phyloP scores from a whole-genome alignment of 2,329 filamentous ascomycete species.

The Hymenoscyphus occultus region DNA sequence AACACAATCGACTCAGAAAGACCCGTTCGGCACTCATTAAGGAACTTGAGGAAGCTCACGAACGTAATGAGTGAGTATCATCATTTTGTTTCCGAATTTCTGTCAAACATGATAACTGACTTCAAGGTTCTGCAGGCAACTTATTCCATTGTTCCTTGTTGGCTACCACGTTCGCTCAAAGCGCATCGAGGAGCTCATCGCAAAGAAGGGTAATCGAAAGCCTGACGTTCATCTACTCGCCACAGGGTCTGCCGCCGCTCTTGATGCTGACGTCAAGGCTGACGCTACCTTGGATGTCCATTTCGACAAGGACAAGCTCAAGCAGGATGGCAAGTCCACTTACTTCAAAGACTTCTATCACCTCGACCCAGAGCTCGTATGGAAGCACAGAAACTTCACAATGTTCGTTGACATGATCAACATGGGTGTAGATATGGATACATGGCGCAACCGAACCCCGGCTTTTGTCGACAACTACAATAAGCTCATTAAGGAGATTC shows the following conservation, averaged over 20 bases:
- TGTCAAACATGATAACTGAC: too few species aligned
- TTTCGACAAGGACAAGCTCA: background rate
- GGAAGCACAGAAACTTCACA: constrained; percentile 14
- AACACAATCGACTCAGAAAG: background rate
- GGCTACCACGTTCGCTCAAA: constrained; percentile 7
- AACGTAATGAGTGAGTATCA: constrained; percentile 2
- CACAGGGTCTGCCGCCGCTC: background rate
- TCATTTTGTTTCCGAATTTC: too few species aligned
- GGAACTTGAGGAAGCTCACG: background rate
- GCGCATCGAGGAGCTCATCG: constrained; percentile 2
- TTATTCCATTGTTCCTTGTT: constrained; percentile 13
- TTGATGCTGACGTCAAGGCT: constrained; percentile 3
- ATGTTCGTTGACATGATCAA: constrained; percentile 16
- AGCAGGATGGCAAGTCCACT: background rate
- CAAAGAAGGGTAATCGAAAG: background rate
- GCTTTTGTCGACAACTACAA: background rate
- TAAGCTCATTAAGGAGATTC: background rate
- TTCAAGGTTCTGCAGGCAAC: background rate
- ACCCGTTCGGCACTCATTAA: background rate
- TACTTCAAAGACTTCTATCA: constrained; percentile 13
- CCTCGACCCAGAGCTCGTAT: constrained; percentile 7
- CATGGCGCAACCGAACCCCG: background rate
- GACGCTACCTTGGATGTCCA: constrained; percentile 16
- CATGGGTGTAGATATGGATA: constrained; percentile 14
- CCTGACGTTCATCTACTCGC: background rate